Base-by-base conservation (phyloP, 2,329 filamentous ascomycete species). In the Pyrenochaeta sp. region DNA sequence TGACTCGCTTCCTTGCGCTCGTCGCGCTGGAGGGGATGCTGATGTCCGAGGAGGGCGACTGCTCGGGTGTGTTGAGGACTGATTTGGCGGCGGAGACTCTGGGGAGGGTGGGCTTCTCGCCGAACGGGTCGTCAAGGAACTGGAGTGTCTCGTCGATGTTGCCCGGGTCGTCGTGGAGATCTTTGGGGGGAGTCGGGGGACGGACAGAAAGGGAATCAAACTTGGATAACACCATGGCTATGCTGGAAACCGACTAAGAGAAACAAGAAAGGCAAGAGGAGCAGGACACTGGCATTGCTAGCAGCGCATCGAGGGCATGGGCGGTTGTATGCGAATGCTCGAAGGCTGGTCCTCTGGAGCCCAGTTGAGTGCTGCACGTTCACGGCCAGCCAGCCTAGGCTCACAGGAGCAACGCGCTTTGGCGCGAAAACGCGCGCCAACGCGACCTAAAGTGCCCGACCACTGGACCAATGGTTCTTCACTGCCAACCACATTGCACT, bases 171-270 rank as follows among this genome's bases (percentile, higher is more conserved):
- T 73, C 58, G 20, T 71, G 47, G 45, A 71, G 44, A 53, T 75
- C 77, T 70, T 76, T 77, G 24, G 81, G 81, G 55, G 81, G 80
- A 60, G 80, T 83, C 13, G 80, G 81, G 49, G 80, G 81, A 59
- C 78, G 77, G 66, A 72, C 68, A 60, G 77, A 74, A 55, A 81
- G 68, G 40, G 70, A 69, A 44, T 77, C 71, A 58, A 81, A 72
- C 39, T 64, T 61, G 46, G 67, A 67, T 48, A 65, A 68, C 59
- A 69, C 67, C 70, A 72, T 72, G 61, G 66, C 69, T 65, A 70
- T 68, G 67, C 66, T 54, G 32, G 26, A 54, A 61, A 46, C 53
- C 40, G 54, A 57, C 41, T 51, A 60, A 40, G 47, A 38, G 44
- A 49, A 53, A 53, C 18, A 46, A 57, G 53, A 46, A 50, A 57